Conservation (phyloP, 1,284 basidiomycete species). For the Agaricales sp. region DNA sequence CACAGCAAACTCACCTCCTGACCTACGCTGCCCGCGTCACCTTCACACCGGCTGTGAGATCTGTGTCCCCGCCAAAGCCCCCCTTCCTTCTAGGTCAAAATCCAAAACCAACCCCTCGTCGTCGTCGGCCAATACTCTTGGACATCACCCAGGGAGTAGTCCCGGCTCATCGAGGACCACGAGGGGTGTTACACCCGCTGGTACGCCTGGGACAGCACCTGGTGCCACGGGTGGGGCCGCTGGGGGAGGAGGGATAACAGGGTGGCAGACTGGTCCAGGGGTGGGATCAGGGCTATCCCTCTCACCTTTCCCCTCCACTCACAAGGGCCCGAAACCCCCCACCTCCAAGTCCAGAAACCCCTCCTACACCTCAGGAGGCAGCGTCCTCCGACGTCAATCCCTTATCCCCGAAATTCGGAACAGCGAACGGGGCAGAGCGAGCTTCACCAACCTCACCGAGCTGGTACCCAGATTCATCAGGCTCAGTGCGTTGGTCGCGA, state of each 20-base stretch:
- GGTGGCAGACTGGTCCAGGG: constrained; percentile 61
- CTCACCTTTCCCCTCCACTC: too few relatives aligned
- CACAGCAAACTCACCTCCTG: constrained; percentile 51
- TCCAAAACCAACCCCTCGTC: constrained; percentile 10
- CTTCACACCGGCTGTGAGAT: constrained; percentile 63
- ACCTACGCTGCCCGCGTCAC: constrained; percentile 60
- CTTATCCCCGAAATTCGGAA: constrained; percentile 18
- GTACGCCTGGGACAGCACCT: constrained; percentile 9
- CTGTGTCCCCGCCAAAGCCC: constrained; percentile 49
- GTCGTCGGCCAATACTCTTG: too few relatives aligned
- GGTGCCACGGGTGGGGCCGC: neutral
- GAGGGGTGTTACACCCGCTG: constrained; percentile 14
- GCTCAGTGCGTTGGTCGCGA: constrained; percentile 63
- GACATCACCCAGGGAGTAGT: too few relatives aligned
- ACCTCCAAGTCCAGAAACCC: neutral
- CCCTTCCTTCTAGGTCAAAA: constrained; percentile 19
- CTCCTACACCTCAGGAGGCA: neutral
- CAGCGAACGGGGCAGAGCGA: constrained; percentile 4
- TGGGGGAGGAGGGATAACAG: constrained; percentile 43
- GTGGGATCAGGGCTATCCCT: constrained; percentile 49
- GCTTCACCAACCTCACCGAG: constrained; percentile 49
- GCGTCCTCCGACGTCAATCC: constrained; percentile 38
- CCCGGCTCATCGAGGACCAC: constrained; percentile 1
- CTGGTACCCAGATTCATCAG: constrained; percentile 64
- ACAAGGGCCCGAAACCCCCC: constrained; percentile 32